Evolutionary conservation across 306 rosid genomes (phyloP).

Genomic region (Sindora glabra): DNA sequence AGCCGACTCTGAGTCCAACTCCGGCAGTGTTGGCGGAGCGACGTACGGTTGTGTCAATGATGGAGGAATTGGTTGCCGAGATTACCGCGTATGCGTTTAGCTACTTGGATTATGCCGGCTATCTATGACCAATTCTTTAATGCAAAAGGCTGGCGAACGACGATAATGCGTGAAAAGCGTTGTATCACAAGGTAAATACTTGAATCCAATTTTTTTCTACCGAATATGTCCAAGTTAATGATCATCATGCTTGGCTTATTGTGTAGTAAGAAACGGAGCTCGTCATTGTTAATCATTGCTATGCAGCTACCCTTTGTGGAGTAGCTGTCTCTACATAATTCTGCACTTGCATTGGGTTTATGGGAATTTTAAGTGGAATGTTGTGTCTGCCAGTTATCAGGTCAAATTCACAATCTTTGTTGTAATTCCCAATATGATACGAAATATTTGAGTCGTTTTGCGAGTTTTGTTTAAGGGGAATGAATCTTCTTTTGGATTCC

Average conservation of each 20-base stretch:
- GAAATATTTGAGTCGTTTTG: background rate
- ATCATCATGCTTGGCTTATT: background rate
- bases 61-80: slow-evolving; percentile 99
- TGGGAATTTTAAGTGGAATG: background rate
- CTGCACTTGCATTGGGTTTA: background rate
- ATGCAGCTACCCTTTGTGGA: background rate
- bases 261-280: background rate
- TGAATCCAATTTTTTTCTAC: background rate
- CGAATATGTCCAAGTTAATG: background rate
- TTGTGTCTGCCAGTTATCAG: background rate
- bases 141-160: slow-evolving; percentile 98
- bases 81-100: slow-evolving; percentile 95
- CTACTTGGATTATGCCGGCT: slow-evolving; percentile 94
- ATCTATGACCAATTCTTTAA: slow-evolving; percentile 90
- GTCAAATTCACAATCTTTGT: background rate
- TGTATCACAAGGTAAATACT: slow-evolving; percentile 78
- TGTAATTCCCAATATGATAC: background rate
- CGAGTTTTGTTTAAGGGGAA: background rate
- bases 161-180: slow-evolving; percentile 96
- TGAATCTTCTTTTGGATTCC: background rate
- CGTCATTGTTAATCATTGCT: background rate
- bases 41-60: slow-evolving; percentile 80
- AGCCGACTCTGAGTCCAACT: background rate
- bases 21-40: slow-evolving; percentile 38
- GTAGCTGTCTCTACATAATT: background rate